Conservation (phyloP, 495 filamentous ascomycete genomes). For the Penicillium coffeae region DNA sequence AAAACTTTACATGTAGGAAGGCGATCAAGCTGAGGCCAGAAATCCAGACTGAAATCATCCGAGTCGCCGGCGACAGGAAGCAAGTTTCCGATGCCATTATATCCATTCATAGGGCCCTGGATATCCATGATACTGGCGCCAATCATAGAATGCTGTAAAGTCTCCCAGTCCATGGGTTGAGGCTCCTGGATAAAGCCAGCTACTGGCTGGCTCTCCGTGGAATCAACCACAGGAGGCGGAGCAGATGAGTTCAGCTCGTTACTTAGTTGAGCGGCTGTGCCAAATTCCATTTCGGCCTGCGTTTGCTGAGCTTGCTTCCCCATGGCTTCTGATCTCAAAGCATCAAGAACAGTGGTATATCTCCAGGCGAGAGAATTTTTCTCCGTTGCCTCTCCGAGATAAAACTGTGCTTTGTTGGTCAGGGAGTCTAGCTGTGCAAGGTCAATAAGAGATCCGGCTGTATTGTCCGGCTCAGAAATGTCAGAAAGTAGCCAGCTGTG, state of each 20-base stretch:
- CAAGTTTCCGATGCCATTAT: constrained; percentile 16
- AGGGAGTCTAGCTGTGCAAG: constrained; percentile 15
- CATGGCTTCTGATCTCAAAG: constrained; percentile 20
- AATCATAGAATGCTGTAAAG: background rate
- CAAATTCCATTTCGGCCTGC: too few relatives aligned
- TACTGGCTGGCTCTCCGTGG: background rate
- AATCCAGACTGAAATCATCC: constrained; percentile 21
- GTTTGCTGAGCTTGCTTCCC: background rate
- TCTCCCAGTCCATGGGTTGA: constrained; percentile 1
- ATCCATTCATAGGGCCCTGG: background rate
- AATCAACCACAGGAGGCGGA: background rate
- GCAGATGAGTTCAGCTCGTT: background rate
- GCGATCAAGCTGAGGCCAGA: constrained; percentile 30
- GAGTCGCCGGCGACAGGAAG: constrained; percentile 18
- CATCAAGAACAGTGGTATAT: constrained; percentile 25
- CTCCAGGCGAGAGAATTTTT: constrained; percentile 27
- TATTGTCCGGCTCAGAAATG: background rate
- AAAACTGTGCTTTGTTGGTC: constrained; percentile 19
- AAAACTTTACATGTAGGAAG: constrained; percentile 22
- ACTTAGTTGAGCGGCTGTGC: too few relatives aligned
- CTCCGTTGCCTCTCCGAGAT: constrained; percentile 24
- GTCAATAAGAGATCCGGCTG: constrained; percentile 3
- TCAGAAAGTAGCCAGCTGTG: constrained; percentile 1
- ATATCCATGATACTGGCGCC: background rate
- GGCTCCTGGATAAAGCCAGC: background rate